Evolutionary conservation across 2,329 filamentous ascomycete species (phyloP), one percentile per base, ranked within the genome.

Genomic region (Alternaria tenuissima): DNA sequence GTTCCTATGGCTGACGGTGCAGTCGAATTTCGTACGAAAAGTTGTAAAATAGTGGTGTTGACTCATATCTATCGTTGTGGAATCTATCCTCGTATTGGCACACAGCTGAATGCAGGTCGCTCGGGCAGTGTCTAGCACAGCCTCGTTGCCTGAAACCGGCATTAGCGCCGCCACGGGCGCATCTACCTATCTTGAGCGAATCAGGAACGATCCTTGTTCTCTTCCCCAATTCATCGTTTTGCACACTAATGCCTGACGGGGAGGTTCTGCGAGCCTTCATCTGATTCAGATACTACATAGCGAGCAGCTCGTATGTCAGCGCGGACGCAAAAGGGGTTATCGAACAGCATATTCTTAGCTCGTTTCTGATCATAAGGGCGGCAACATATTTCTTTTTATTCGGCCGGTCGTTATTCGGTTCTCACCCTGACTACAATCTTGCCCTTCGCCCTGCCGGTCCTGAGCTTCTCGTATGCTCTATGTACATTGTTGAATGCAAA

Each of bases 401-500:
- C 46, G 14, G 32, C 20, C 14, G n/a, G 2, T 38, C 4, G 20
- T 26, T 24, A 38, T 9, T 26, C 18, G 14, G 1, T n/a, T n/a
- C 32, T 20, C 46, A 59, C 12, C 12, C 8, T 58, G 4, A 81
- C 68, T 6, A 90, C 80, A 57, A 90, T 75, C 76, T 90, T 90
- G 0, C 88, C 88, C 57, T 75, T 83, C 1, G 83, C 80, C 30
- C 83, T 81, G 0, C 84, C 84, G 0, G 78, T 82, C 72, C 83
- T 87, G 63, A 89, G 68, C 69, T 81, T 86, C 70, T 82, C 79
- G 72, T 86, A 87, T 1, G 86, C 88, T 67, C 83, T 80, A 2
- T 80, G 79, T 2, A 80, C 82, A 51, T 88, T 81, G 43, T 86
- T 83, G 63, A 87, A 84, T 12, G 78, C 73, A 65, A 83, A 87